Base-by-base conservation (phyloP, 208 protist species). In the Sergeia podlipaevii region DNA sequence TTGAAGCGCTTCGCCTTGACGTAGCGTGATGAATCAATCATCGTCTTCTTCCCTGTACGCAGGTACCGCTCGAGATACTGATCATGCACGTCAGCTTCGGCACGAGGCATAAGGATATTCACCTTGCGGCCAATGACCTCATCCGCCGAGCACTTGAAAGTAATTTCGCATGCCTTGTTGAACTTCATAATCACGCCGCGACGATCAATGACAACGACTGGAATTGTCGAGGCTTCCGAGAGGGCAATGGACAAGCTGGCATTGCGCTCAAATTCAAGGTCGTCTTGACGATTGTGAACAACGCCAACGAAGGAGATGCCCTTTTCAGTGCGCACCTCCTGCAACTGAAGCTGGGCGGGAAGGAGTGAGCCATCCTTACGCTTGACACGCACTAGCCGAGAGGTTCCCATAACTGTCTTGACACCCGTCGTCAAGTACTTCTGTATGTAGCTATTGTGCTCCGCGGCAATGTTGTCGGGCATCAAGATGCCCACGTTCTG, bases 351-450 rank as follows among this genome's bases (percentile, higher is more conserved):
- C 18, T 11, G 23, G 21, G 52, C 60, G 11, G 48, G 21, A 29
- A 66, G 52, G 23, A 44, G 5, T 15, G 51, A 43, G 4, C 60
- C 60, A 39, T 66, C 51, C 37, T 51, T 49, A 53, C 42, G 48
- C 60, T 57, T 59, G 7, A 52, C 60, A 5, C 41, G 20, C 7
- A 60, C 39, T 15, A 13, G 10, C 11, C 29, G 30, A 4, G 60
- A 10, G 7, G 15, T 28, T 33, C 43, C 60, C 8, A 66, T 49
- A 13, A 60, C 29, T 6, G 27, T n/a, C 60, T 60, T 59, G 26
- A 53, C 57, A 44, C 69, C 69, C 29, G 69, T 76, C 28, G 59
- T 34, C 29, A 57, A 23, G 48, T 71, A 74, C 24, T 37, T 69
- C 23, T 39, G 18, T 4, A 67, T 3, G 32, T 64, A 77, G 8